These are phyloP conservation scores for Galeopsis tetrahit DNA, from an alignment of 257 asterid genomes.

Conservation along the genomic window DNA sequence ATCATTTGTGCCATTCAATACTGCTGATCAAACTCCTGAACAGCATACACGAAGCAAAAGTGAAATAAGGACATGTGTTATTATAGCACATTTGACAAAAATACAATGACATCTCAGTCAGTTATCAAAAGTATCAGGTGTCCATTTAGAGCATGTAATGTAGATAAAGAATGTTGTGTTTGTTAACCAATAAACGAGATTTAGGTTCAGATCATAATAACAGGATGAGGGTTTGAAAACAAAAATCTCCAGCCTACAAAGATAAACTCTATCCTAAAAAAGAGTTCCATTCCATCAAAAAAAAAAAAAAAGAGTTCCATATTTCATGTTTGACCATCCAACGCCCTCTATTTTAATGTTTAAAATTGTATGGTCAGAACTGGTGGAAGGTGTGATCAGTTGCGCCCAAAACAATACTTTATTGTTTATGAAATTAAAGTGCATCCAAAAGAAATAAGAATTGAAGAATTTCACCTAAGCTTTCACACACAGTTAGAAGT, in stretches of 20 bases:
- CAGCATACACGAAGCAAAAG: neutral
- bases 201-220: neutral
- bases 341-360: neutral
- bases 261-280: neutral
- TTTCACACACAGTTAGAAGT: neutral
- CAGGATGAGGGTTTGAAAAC: neutral
- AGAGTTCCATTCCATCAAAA: neutral
- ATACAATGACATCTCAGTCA: neutral
- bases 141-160: neutral
- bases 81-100: neutral
- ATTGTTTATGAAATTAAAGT: neutral
- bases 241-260: neutral
- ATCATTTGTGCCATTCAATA: neutral
- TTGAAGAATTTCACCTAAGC: neutral
- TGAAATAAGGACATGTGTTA: neutral
- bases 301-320: neutral
- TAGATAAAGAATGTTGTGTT: neutral
- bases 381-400: neutral
- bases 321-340: neutral
- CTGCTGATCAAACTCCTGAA: conserved; percentile 21
- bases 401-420: too few species aligned
- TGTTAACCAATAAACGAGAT: neutral
- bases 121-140: neutral
- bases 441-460: neutral
- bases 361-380: neutral